Evolutionary conservation across 805 yeast species (phyloP), one percentile per base, ranked within the genome.

Genomic region (Cyberlindnera maritima): DNA sequence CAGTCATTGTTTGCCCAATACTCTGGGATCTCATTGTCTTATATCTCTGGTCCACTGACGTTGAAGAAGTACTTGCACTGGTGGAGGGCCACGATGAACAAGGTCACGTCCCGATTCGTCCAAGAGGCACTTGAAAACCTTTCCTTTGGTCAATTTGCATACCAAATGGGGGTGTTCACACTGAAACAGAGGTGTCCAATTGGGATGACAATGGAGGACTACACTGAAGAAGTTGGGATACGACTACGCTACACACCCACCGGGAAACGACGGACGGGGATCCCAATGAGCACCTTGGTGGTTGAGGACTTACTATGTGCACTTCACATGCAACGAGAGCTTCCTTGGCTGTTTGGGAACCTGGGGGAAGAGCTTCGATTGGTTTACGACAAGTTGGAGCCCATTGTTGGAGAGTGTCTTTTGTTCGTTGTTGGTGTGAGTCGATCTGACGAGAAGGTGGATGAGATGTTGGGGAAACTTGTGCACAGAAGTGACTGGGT

Each of bases 31-130:
- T 21, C 34, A 20, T 5, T 31, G 28, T 18, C 11, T 2, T 18
- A 29, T 23, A 6, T 36, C 39, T 11, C 19, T 32, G 35, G 31
- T 11, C n/a, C 28, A 21, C 9, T 14, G 4, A 25, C 32, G 5
- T 15, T 37, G 11, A 13, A 9, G 7, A 12, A 10, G n/a, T 43
- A 19, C 28, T 23, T 45, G 13, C 12, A 20, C 5, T 45, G 48
- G 48, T 45, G 48, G 48, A 20, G 36, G 11, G 8, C 11, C 8
- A 10, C 3, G 15, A 45, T 45, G 48, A 15, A 36, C 14, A 26
- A 40, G 34, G 11, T 15, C 14, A 45, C 41, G 7, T 34, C 34
- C 3, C 20, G n/a, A 2, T 31, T 36, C 15, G 23, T 45, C n/a
- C 18, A 36, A 2, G 28, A 39, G n/a, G 21, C 38, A 3, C 20